Evolutionary conservation across 2,329 filamentous ascomycete species (phyloP).

Genomic region (Zalaria obscura): DNA sequence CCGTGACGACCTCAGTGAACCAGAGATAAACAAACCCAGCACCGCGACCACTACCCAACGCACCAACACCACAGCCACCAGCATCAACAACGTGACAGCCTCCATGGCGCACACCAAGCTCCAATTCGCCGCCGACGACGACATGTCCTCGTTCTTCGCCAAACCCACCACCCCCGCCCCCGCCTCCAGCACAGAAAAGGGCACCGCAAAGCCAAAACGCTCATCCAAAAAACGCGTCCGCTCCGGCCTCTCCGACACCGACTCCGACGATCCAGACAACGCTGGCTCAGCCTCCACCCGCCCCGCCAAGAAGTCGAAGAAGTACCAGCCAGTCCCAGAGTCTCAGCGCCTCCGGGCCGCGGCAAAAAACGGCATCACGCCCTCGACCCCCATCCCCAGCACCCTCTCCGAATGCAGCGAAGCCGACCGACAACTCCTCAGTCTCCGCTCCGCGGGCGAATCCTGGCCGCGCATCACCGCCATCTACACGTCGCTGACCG

Average conservation of each 20-base stretch:
- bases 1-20: too few relatives aligned
- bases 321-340: not conserved
- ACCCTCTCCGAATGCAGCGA: conserved; percentile 14
- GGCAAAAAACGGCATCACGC: not conserved
- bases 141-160: not conserved
- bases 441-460: conserved; percentile 12
- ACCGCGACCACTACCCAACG: too few relatives aligned
- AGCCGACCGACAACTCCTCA: conserved; percentile 14
- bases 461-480: conserved; percentile 14
- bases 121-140: too few relatives aligned
- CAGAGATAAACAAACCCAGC: too few relatives aligned
- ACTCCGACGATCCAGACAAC: too few relatives aligned
- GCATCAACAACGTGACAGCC: too few relatives aligned
- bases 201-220: not conserved
- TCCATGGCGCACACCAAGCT: too few relatives aligned
- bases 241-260: not conserved
- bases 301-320: not conserved
- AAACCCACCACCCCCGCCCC: not conserved
- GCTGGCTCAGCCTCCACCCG: not conserved
- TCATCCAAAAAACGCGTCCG: not conserved
- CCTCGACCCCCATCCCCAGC: conserved; percentile 12
- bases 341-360: too few relatives aligned
- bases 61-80: too few relatives aligned
- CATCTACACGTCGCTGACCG: conserved; percentile 16
- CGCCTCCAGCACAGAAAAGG: too few relatives aligned